These are phyloP conservation scores for Nakazawaea ernobii DNA, from an alignment of 805 yeast genomes.

Conservation along the genomic window DNA sequence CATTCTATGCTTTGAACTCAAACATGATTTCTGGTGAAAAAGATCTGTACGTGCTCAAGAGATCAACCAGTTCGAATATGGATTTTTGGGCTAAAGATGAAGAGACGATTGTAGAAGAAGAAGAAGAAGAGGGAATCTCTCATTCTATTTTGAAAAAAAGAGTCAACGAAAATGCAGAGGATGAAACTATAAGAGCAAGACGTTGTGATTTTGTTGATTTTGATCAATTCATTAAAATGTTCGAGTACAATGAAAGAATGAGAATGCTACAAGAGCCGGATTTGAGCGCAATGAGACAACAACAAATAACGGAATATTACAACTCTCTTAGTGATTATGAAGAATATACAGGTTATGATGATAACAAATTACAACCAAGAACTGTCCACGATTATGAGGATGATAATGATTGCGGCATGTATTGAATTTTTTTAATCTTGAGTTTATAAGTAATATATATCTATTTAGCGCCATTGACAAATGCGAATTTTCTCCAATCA, in stretches of 20 bases:
- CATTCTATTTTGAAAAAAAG: slow-evolving; percentile 27
- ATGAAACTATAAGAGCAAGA: slow-evolving; percentile 23
- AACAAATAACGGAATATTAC: slow-evolving; percentile 25
- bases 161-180: slow-evolving; percentile 22
- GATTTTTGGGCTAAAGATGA: not conserved
- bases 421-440: not conserved
- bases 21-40: not conserved
- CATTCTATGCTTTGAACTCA: not conserved
- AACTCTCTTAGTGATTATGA: not conserved
- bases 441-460: not conserved
- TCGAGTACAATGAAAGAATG: slow-evolving; percentile 23
- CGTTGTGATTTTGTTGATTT: slow-evolving; percentile 26
- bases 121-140: not conserved
- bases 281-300: slow-evolving; percentile 22
- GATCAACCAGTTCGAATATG: not conserved
- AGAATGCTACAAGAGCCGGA: slow-evolving; percentile 20
- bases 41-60: not conserved
- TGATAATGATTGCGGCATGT: not conserved
- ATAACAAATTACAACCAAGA: too few species aligned
- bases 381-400: not conserved
- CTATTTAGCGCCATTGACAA: slow-evolving; percentile 1
- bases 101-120: not conserved
- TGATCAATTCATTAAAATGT: slow-evolving; percentile 21
- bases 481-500: slow-evolving; percentile 9
- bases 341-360: not conserved